Evolutionary conservation across 441 rosid species (phyloP).

Genomic region (Heliophila coronopifolia): DNA sequence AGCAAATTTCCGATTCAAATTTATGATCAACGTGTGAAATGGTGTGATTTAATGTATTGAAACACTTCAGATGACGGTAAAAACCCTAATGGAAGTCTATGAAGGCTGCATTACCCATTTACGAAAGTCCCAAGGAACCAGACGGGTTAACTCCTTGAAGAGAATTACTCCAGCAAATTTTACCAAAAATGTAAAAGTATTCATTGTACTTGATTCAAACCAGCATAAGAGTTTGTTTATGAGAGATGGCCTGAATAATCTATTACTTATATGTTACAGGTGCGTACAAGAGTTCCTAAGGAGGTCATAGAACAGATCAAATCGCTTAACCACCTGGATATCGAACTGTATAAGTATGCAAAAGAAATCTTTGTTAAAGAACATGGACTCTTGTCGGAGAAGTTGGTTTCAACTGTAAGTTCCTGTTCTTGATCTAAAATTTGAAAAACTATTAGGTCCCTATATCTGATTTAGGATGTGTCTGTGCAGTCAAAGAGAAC

Average conservation of each 20-base stretch:
- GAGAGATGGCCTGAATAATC: neutral
- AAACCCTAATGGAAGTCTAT: conserved; percentile 57
- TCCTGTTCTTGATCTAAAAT: neutral
- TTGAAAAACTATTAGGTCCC: too few species aligned
- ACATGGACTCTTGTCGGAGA: conserved; percentile 31
- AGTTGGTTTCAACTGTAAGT: conserved; percentile 37
- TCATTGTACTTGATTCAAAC: neutral
- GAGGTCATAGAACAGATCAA: conserved; percentile 57
- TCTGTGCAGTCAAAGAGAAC: conserved; percentile 15
- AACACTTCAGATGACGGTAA: conserved; percentile 59
- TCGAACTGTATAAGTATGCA: conserved; percentile 79
- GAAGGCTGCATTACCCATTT: conserved; percentile 61
- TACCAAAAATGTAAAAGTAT: conserved; percentile 61
- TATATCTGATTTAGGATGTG: neutral
- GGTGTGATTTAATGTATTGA: conserved; percentile 7
- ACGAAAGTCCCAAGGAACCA: conserved; percentile 52
- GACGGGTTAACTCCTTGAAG: conserved; percentile 65
- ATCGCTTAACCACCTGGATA: conserved; percentile 66
- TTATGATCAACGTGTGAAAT: neutral
- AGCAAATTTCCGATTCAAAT: conserved; percentile 20
- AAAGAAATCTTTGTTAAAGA: conserved; percentile 58
- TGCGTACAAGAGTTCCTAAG: conserved; percentile 48
- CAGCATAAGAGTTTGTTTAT: neutral
- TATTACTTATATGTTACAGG: conserved; percentile 40
- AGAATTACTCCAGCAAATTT: conserved; percentile 84